Conservation (phyloP, 2,329 filamentous ascomycete genomes). For the Ceratocystiopsis sp. region DNA sequence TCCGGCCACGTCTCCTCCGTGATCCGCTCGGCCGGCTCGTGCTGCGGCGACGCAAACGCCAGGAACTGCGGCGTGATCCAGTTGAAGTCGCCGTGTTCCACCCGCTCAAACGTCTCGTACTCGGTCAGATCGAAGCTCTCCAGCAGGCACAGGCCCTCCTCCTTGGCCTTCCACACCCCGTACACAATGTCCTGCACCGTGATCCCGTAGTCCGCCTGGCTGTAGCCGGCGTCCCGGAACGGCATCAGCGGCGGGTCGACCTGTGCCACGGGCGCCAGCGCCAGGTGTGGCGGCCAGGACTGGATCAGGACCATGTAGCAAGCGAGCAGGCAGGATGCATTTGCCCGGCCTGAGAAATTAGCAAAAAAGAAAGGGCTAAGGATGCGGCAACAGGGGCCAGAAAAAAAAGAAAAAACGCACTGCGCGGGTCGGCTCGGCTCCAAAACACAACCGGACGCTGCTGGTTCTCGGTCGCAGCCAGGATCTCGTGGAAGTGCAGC, state of each 20-base stretch:
- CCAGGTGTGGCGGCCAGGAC: conserved; percentile 90
- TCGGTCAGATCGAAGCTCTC: conserved; percentile 93
- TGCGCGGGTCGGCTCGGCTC: conserved; percentile 81
- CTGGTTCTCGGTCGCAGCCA: conserved; percentile 82
- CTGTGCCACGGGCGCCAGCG: conserved; percentile 87
- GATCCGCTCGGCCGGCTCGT: conserved; percentile 57
- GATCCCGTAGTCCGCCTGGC: conserved; percentile 89
- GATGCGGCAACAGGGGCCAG: not conserved
- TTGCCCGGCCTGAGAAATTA: conserved; percentile 54
- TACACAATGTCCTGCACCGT: conserved; percentile 97
- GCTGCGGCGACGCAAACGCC: conserved; percentile 89
- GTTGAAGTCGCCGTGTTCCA: conserved; percentile 99
- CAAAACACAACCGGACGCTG: conserved; percentile 87
- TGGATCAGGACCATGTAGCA: conserved; percentile 99
- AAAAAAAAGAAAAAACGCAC: conserved; percentile 33
- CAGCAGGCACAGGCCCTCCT: conserved; percentile 77
- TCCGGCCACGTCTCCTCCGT: conserved; percentile 44
- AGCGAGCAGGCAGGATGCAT: conserved; percentile 84
- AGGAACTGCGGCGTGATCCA: conserved; percentile 94
- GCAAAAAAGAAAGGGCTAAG: conserved; percentile 4
- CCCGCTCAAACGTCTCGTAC: conserved; percentile 89
- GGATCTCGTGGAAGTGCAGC: conserved; percentile 85
- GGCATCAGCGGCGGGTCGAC: conserved; percentile 97
- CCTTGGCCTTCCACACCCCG: conserved; percentile 96
- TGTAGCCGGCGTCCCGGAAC: conserved; percentile 95